Evolutionary conservation across 495 filamentous ascomycete species (phyloP).

Genomic region (Tuber melanosporum): DNA sequence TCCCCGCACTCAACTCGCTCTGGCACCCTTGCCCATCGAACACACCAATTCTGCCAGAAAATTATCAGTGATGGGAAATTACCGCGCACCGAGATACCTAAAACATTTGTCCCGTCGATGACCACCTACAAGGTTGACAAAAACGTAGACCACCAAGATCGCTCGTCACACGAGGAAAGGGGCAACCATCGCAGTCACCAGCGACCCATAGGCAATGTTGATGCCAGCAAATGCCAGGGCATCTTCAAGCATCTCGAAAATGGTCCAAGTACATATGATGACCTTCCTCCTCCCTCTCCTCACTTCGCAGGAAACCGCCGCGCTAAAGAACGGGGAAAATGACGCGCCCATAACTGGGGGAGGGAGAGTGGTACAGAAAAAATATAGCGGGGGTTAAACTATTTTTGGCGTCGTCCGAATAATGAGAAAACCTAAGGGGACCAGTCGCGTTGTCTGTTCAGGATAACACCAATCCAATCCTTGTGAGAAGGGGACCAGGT

Average conservation of each 20-base stretch:
- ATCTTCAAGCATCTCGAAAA: background rate
- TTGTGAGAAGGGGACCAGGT: background rate
- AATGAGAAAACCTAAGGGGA: background rate
- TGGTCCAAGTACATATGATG: background rate
- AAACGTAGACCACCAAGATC: background rate
- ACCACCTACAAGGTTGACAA: slow-evolving; percentile 3
- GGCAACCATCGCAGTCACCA: background rate
- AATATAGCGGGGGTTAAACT: background rate
- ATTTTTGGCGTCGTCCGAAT: slow-evolving; percentile 1
- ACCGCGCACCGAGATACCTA: background rate
- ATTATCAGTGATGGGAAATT: background rate
- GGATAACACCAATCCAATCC: slow-evolving; percentile 4
- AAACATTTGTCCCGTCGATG: background rate
- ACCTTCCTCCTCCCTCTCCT: background rate
- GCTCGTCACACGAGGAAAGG: background rate
- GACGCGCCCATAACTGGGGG: background rate
- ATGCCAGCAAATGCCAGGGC: background rate
- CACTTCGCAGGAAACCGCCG: background rate
- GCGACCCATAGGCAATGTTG: background rate
- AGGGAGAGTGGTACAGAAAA: background rate
- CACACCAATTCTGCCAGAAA: background rate
- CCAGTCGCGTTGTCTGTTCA: background rate
- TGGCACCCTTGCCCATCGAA: background rate
- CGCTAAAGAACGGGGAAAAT: background rate
- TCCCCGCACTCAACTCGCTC: background rate